Base-by-base conservation (phyloP, 2,329 filamentous ascomycete genomes). In the Bisporella sp. region DNA sequence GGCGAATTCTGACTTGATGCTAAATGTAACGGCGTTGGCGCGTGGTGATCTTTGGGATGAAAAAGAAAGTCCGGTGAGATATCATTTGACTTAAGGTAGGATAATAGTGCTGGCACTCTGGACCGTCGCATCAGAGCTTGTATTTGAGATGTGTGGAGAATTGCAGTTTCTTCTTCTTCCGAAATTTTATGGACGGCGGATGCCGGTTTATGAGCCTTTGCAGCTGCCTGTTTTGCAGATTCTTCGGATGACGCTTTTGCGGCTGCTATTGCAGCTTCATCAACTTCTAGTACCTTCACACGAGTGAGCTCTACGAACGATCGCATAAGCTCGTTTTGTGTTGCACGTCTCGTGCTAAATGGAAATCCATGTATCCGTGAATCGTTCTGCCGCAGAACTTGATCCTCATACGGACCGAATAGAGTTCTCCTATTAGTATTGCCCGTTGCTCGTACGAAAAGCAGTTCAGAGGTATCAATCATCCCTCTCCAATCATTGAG, bases 281-380 rank as follows among this genome's bases (percentile, higher is more conserved):
- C 78, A 31, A 97, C 78, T 54, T 87, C 85, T 45, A 81, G 82
- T 44, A 96, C 77, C 68, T 99, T 96, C 12, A 96, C 77, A 12
- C 93, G 77, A 0, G 93, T 99, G 32, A 99, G 77, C 70, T 99
- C 93, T 55, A 95, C 87, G 62, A 96, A 99, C 1, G 87, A 87
- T 39, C 92, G 82, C 86, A 97, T 93, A 0, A 99, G 81, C 68
- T 99, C 93, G 45, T 86, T 88, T 63, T 97, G 91, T 0, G 93
- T 99, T 1, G 93, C 89, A 51, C 93, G 78, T 9, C 90, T 80
- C 6, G 93, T 99, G 66, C 79, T 96, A 67, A 99, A 99, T 0
- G 93, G 93, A 56, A 99, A 96, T 0, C 88, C 85, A 50, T 93
- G 79, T 61, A 96, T 76, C 35, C 93, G 77, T 1, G 83, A 73